phyloP scores from a whole-genome alignment of 2,329 filamentous ascomycete genomes.

The Tympanopsis confertula region DNA sequence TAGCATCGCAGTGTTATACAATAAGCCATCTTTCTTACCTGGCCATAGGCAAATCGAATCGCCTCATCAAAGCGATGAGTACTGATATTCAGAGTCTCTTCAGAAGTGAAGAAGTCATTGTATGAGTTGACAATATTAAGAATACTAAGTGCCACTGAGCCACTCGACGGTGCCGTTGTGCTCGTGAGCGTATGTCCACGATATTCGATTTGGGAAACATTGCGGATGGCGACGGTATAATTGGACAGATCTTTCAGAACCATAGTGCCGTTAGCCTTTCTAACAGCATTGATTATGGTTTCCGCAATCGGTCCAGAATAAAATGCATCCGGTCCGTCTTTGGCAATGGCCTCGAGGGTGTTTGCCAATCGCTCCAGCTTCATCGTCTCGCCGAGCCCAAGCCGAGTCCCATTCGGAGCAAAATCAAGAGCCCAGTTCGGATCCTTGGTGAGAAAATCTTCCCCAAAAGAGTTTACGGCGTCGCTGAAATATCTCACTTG shows the following conservation, averaged over 20 bases:
- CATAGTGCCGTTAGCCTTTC: constrained; percentile 69
- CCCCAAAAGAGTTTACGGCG: neutral
- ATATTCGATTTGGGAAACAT: constrained; percentile 52
- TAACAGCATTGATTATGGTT: constrained; percentile 59
- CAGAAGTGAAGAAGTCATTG: constrained; percentile 43
- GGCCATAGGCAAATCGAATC: constrained; percentile 54
- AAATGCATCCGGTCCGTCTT: constrained; percentile 61
- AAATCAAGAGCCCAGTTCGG: constrained; percentile 80
- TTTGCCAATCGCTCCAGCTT: constrained; percentile 71
- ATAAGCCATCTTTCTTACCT: neutral
- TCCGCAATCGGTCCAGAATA: constrained; percentile 65
- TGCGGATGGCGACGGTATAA: constrained; percentile 58
- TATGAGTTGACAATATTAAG: constrained; percentile 71
- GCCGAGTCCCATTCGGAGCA: constrained; percentile 65
- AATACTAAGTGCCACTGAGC: constrained; percentile 61
- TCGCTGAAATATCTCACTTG: constrained; percentile 16
- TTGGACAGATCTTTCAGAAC: constrained; percentile 65
- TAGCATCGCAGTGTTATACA: constrained; percentile 6
- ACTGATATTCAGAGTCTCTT: constrained; percentile 40
- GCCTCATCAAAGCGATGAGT: constrained; percentile 58
- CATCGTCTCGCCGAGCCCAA: constrained; percentile 66
- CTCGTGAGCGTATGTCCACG: constrained; percentile 60
- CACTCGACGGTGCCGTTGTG: constrained; percentile 66
- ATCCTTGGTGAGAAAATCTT: constrained; percentile 61
- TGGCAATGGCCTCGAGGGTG: constrained; percentile 67